These are phyloP conservation scores for Andrographis paniculata DNA, from an alignment of 305 asterid species.

Conservation along the genomic window DNA sequence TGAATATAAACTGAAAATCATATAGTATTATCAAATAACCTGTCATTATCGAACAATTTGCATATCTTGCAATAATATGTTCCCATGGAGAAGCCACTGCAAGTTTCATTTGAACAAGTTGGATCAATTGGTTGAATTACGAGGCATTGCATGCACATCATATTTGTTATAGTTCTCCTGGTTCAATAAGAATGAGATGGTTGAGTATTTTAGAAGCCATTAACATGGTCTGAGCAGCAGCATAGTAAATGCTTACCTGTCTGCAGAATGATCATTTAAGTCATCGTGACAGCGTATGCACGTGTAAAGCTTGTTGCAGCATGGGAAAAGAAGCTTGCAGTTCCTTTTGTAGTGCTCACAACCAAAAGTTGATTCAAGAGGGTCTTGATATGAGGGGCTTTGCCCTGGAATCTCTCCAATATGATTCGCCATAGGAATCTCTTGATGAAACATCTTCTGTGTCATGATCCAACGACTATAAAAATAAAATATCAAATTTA, in stretches of 20 bases:
- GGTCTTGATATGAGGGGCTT: constrained; percentile 54
- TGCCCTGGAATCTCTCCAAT: constrained; percentile 53
- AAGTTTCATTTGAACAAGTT: constrained; percentile 41
- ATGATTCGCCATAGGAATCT: constrained; percentile 26
- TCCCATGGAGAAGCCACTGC: constrained; percentile 69
- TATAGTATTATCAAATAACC: constrained; percentile 38
- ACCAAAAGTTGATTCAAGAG: constrained; percentile 44
- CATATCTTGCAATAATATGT: constrained; percentile 76
- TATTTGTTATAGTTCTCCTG: constrained; percentile 60
- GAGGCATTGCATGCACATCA: constrained; percentile 92
- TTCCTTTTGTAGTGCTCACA: constrained; percentile 83
- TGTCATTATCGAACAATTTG: constrained; percentile 74
- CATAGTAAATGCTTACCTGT: constrained; percentile 41
- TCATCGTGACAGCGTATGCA: constrained; percentile 95
- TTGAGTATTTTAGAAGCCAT: constrained; percentile 11
- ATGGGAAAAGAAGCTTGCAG: constrained; percentile 68
- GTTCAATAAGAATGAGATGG: constrained; percentile 25
- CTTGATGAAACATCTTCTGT: constrained; percentile 40
- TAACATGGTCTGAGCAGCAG: constrained; percentile 14
- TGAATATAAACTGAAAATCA: too few species aligned
- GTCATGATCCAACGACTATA: constrained; percentile 64
- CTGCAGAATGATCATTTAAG: constrained; percentile 56
- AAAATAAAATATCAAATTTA: constrained; percentile 11
- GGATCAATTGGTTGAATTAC: constrained; percentile 56
- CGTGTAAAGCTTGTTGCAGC: constrained; percentile 73